Conservation (phyloP, 2,329 filamentous ascomycete species). For the Pochonia chlamydosporia region DNA sequence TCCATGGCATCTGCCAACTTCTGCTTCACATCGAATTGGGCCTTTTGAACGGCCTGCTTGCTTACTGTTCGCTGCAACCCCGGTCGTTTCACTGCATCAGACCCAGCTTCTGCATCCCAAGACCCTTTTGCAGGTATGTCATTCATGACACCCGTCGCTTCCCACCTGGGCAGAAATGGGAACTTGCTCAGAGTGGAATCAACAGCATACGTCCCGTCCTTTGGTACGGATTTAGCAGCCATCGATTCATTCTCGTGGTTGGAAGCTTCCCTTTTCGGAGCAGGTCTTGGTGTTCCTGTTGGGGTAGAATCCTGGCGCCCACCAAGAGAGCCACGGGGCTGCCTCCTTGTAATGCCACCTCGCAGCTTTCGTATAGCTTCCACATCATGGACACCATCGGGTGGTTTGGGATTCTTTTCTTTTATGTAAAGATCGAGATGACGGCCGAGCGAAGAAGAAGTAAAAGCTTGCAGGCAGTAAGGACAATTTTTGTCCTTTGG, state of each 20-base stretch:
- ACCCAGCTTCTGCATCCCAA: slow-evolving; percentile 26
- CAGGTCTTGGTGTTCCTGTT: slow-evolving; percentile 40
- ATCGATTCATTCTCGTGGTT: slow-evolving; percentile 32
- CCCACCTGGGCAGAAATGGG: slow-evolving; percentile 60
- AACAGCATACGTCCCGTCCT: slow-evolving; percentile 35
- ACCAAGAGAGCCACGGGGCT: slow-evolving; percentile 61
- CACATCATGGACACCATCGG: slow-evolving; percentile 85
- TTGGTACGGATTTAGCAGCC: slow-evolving; percentile 33
- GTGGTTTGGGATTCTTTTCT: slow-evolving; percentile 81
- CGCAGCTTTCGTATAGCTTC: slow-evolving; percentile 81
- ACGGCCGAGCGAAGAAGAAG: slow-evolving; percentile 85
- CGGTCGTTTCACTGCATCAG: slow-evolving; percentile 29
- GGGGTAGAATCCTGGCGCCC: slow-evolving; percentile 57
- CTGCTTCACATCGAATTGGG: slow-evolving; percentile 58
- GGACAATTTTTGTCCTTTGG: slow-evolving; percentile 83
- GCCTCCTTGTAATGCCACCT: slow-evolving; percentile 78
- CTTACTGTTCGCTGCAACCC: slow-evolving; percentile 37
- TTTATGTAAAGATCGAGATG: slow-evolving; percentile 94
- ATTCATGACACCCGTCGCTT: slow-evolving; percentile 72
- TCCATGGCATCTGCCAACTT: slow-evolving; percentile 66
- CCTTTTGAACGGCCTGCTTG: slow-evolving; percentile 50
- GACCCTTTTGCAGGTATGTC: slow-evolving; percentile 49
- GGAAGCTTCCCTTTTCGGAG: slow-evolving; percentile 32
- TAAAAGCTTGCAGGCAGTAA: slow-evolving; percentile 85
- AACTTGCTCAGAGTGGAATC: slow-evolving; percentile 49